Base-by-base conservation (phyloP, 2,329 filamentous ascomycete genomes). In the Monilinia vaccinii-corymbosi region DNA sequence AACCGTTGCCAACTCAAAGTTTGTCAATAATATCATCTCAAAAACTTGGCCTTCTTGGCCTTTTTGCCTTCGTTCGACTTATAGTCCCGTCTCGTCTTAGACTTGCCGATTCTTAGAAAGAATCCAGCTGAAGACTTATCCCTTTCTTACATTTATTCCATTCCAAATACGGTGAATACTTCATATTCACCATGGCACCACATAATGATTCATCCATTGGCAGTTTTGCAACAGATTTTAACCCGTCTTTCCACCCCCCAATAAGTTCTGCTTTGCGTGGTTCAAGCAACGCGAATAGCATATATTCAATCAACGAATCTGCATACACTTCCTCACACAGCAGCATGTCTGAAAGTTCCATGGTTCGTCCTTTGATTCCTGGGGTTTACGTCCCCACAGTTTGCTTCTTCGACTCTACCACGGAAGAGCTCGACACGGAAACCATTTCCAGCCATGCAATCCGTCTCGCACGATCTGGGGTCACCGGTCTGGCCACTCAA, bases 351-450 rank as follows among this genome's bases (percentile, higher is more conserved):
- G 66, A 69, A 16, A 65, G 71, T 53, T 73, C 73, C 58, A 70
- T 70, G 60, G 44, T 66, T 45, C 74, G 77, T 8, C 72, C 74
- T 32, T 71, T 81, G 40, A 62, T 72, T 32, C 77, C 76, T 8
- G 84, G 84, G 55, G 80, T 90, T 66, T 90, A 90, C 70, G 86
- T 88, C 51, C 87, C 88, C 31, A 89, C 87, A 21, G 79, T 88
- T 68, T 86, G 85, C 72, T 90, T 91, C 76, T 91, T 91, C 72
- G 77, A 87, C 59, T 73, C 78, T 2, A 77, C 76, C 25, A 81
- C 79, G 1, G 87, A 91, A 71, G 82, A 89, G 59, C 75, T 91
- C 59, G 87, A 91, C 69, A 77, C 81, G 14, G 73, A 76, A 40
- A 81, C 83, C 44, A 84, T 71, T 61, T 68, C 65, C 28, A 63